Base-by-base conservation (phyloP, 345 rosid genomes). In the Bretschneidera sinensis region DNA sequence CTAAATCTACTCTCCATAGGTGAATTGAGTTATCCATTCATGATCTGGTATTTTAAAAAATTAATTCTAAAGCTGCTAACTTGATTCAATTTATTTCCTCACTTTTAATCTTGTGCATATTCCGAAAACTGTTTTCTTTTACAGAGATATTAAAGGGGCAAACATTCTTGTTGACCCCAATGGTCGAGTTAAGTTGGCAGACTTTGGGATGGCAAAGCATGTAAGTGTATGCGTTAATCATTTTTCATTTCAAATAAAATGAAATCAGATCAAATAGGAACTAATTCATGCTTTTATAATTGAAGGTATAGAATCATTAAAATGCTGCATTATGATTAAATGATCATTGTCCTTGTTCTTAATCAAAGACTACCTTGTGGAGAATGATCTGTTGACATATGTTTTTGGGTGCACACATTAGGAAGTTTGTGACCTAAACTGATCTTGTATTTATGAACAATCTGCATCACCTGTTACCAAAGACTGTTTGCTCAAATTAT, bases 201-300 rank as follows among this genome's bases (percentile, higher is more conserved):
- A 87, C 67, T 87, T 85, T 69, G 95, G 95, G 72, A 87, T 87
- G 95, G 95, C 95, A 66, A 87, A 87, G 81, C 91, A 87, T 65
- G 95, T 87, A 76, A 81, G 95, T 56, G 21, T 24, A 9, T 60
- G 24, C 62, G 23, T n/a, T 61, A 59, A 54, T 28, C n/a, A 33
- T 43, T 66, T 13, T 39, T 14, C 16, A 11, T 7, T 11, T 39
- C 43, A 17, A 51, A 49, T 35, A 6, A 48, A 55, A 43, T 50
- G 21, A 54, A 13, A 21, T 35, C n/a, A 22, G 24, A 28, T 51
- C 18, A 59, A 58, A 50, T 51, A 60, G 48, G 31, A 62, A 34
- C 54, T 49, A 25, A 21, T 0, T 14, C 57, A 51, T 39, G 43
- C 49, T 39, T 34, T 6, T 48, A 55, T 43, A 64, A 31, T 47